These are phyloP conservation scores for Ormosia emarginata DNA, from an alignment of 306 rosid species.

Conservation along the genomic window DNA sequence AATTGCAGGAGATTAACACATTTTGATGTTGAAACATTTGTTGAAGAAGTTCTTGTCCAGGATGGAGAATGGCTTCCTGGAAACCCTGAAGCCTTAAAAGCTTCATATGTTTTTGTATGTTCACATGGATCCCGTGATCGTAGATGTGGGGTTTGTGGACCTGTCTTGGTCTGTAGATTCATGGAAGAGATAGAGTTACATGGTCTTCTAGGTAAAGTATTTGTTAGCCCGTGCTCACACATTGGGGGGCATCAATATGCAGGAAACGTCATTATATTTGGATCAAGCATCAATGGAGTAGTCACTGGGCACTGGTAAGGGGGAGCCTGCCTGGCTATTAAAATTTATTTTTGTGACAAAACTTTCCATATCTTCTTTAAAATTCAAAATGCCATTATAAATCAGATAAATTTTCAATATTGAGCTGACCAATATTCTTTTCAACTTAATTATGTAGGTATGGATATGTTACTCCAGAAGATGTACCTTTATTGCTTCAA, in stretches of 20 bases:
- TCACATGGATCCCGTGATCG: conserved; percentile 90
- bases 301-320: conserved; percentile 89
- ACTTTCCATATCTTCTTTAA: background rate
- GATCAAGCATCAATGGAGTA: conserved; percentile 55
- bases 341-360: background rate
- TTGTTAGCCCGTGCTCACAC: conserved; percentile 95
- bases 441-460: conserved; percentile 51
- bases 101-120: conserved; percentile 78
- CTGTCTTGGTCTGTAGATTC: conserved; percentile 70
- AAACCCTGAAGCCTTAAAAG: conserved; percentile 72
- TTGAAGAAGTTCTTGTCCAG: conserved; percentile 96
- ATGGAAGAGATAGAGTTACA: conserved; percentile 66
- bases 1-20: conserved; percentile 89
- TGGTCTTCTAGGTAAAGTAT: conserved; percentile 72
- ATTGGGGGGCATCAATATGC: conserved; percentile 90
- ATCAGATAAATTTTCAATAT: conserved; percentile 9
- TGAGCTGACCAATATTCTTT: background rate
- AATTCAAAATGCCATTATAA: background rate
- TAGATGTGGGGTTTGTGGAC: conserved; percentile 94
- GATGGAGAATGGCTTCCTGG: conserved; percentile 91
- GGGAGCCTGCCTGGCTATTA: background rate
- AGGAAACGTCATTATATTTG: conserved; percentile 81
- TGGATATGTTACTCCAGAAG: conserved; percentile 89
- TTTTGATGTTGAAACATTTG: conserved; percentile 92
- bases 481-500: conserved; percentile 69